Evolutionary conservation across 2,329 filamentous ascomycete genomes (phyloP).

Genomic region (Simplicillium sp.): DNA sequence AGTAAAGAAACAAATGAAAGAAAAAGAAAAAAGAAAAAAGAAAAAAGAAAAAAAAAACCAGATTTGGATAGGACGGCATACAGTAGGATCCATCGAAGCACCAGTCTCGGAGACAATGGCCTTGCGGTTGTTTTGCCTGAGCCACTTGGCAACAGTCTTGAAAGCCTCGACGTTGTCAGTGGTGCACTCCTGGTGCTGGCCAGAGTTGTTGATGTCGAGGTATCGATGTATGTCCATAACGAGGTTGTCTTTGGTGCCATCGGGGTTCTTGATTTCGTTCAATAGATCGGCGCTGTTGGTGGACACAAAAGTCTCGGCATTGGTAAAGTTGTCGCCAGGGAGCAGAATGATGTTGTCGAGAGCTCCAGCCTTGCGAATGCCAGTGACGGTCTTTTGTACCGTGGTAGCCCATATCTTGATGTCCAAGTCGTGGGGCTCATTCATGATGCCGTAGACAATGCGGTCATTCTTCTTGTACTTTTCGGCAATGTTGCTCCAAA

Average conservation of each 20-base stretch:
- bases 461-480: slow-evolving; percentile 46
- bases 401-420: slow-evolving; percentile 48
- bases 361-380: slow-evolving; percentile 57
- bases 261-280: slow-evolving; percentile 44
- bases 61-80: too few species aligned
- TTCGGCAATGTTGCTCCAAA: slow-evolving; percentile 49
- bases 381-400: slow-evolving; percentile 53
- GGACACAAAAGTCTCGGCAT: slow-evolving; percentile 36
- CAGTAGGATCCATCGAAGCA: slow-evolving; percentile 29
- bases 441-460: slow-evolving; percentile 59
- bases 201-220: slow-evolving; percentile 47
- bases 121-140: slow-evolving; percentile 35
- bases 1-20: slow-evolving; percentile 5
- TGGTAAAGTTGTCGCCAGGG: slow-evolving; percentile 51
- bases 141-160: slow-evolving; percentile 27
- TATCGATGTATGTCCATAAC: slow-evolving; percentile 53
- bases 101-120: slow-evolving; percentile 45
- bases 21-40: not conserved
- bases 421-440: slow-evolving; percentile 55
- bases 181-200: slow-evolving; percentile 40
- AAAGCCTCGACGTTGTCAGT: slow-evolving; percentile 43
- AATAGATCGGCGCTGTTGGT: slow-evolving; percentile 42
- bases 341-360: slow-evolving; percentile 53
- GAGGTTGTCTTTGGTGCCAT: slow-evolving; percentile 46
- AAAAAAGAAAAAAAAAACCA: too few species aligned